Conservation (phyloP, 495 filamentous ascomycete species). For the Pyronema omphalodes region DNA sequence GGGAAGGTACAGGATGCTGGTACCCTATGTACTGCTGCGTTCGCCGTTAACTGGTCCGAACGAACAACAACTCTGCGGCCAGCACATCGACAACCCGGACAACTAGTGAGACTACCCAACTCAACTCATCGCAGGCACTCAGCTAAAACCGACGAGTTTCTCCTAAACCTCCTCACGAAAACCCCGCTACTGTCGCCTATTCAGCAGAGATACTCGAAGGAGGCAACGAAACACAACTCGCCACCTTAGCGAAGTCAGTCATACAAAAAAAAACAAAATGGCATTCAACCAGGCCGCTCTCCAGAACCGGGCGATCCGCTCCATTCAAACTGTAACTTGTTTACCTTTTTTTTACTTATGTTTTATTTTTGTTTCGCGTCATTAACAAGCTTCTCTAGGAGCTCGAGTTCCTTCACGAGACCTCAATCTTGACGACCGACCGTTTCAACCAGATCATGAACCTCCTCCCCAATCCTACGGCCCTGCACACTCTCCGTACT, state of each 20-base stretch:
- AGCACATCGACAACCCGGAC: no score
- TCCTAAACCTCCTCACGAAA: no score
- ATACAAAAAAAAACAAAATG: not conserved
- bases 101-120: no score
- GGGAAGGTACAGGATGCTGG: no score
- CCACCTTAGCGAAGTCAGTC: not conserved
- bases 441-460: conserved; percentile 51
- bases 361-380: not conserved
- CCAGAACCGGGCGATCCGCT: conserved; percentile 17
- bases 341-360: not conserved
- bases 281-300: conserved; percentile 6
- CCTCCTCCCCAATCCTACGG: conserved; percentile 44
- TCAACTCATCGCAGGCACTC: no score
- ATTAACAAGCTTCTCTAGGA: conserved; percentile 38
- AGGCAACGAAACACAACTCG: not conserved
- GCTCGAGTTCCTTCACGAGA: conserved; percentile 74
- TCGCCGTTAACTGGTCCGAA: no score
- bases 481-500: conserved; percentile 6
- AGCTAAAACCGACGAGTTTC: no score
- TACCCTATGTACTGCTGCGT: no score
- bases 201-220: no score
- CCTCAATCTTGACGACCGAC: conserved; percentile 49
- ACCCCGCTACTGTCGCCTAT: no score
- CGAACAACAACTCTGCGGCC: no score
- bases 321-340: conserved; percentile 11